Base-by-base conservation (phyloP, 192 early-diverging fungal species). In the Mortierella antarctica region DNA sequence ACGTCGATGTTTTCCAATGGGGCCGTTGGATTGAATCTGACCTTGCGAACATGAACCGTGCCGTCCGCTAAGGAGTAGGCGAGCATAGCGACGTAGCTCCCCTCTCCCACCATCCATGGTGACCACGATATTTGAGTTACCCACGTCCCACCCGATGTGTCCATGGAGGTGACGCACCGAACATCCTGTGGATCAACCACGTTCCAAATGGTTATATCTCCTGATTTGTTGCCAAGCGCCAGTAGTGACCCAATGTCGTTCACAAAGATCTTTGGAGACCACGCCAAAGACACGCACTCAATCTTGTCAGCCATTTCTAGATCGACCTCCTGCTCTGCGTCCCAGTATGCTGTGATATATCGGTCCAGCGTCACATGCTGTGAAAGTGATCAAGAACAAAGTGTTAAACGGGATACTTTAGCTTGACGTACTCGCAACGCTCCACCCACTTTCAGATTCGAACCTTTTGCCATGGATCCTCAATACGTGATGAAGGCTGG, bases 221-320 rank as follows among this genome's bases (percentile, higher is more conserved):
- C 77, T 18, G 64, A 45, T 31, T 80, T 80, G 60, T 68, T 80
- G 10, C 77, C 77, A 7, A 80, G 59, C 5, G 70, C 64, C 53
- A 80, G 21, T 4, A 80, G 39, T 10, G 77, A 80, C 39, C 77
- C 77, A 45, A 72, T 71, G 7, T 52, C 45, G 21, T 56, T 62
- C 12, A 47, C 10, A 20, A 47, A 14, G 9, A 80, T 80, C 21
- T 80, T 80, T 50, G 77, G 77, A 51, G 77, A 71, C 77, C 77
- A 80, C 40, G 77, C 77, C 60, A 80, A 12, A 2, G 77, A 72
- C 8, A 52, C 65, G 14, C 58, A 55, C 49, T 80, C 77, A 4
- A 80, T 9, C 42, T 58, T 70, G 54, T 80, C 77, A 1, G 55
- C 53, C 58, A 68, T 72, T 5, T 62, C 48, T 20, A 59, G 60